A percentile compares a stretch with the other conserved stretches of the same genome.
These are phyloP conservation scores for Fusarium sp. DNA, from an alignment of 2,329 filamentous ascomycete genomes.

Conservation along the genomic window DNA sequence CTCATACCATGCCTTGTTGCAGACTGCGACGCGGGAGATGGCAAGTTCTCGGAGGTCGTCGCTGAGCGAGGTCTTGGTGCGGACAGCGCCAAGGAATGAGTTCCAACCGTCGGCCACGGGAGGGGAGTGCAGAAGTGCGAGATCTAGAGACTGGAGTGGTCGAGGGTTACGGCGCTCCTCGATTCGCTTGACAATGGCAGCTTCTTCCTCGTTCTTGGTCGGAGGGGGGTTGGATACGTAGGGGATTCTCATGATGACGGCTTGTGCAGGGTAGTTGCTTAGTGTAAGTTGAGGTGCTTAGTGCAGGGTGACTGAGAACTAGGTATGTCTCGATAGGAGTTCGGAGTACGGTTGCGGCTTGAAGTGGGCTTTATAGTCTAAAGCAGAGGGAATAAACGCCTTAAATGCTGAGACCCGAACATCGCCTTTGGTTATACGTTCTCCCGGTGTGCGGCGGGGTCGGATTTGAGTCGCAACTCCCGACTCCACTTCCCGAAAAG, in stretches of 20 bases:
- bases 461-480: constrained; percentile 43
- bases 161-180: constrained; percentile 76
- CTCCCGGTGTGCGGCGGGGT: constrained; percentile 49
- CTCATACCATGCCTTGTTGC: constrained; percentile 89
- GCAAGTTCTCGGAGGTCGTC: constrained; percentile 80
- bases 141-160: constrained; percentile 82
- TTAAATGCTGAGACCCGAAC: constrained; percentile 3
- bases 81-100: constrained; percentile 75
- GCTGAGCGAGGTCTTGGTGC: constrained; percentile 66
- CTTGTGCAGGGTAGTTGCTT: constrained; percentile 30
- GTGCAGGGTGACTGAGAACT: not conserved
- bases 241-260: constrained; percentile 73
- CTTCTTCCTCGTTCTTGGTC: constrained; percentile 62
- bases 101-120: constrained; percentile 85
- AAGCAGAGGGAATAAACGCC: not conserved
- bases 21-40: constrained; percentile 84
- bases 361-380: not conserved
- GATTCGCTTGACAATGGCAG: constrained; percentile 75
- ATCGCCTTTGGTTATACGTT: constrained; percentile 49
- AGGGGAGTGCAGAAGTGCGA: constrained; percentile 82
- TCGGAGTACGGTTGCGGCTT: not conserved
- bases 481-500: constrained; percentile 49
- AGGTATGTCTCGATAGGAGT: not conserved
- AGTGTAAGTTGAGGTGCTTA: constrained; percentile 20
- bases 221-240: constrained; percentile 72